Evolutionary conservation across 2,329 filamentous ascomycete genomes (phyloP).

Genomic region (Helminthosporium solani): DNA sequence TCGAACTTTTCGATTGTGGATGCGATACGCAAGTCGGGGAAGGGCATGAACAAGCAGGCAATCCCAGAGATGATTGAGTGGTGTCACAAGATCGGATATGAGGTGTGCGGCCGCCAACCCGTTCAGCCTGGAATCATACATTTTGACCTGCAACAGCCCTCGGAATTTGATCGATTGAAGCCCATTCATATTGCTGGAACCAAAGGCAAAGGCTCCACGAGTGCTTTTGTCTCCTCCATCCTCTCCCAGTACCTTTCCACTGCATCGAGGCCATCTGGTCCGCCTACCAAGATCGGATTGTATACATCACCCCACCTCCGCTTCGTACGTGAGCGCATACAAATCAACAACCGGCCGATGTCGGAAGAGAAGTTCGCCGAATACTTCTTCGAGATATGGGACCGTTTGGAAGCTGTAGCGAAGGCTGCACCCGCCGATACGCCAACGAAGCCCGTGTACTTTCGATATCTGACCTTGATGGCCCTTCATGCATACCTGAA

Average conservation of each 20-base stretch:
- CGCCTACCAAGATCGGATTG: constrained; percentile 64
- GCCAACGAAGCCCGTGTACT: constrained; percentile 80
- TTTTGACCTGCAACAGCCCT: constrained; percentile 49
- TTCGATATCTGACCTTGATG: constrained; percentile 85
- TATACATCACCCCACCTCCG: constrained; percentile 87
- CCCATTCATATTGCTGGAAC: constrained; percentile 86
- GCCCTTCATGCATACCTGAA: constrained; percentile 79
- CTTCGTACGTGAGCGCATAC: constrained; percentile 80
- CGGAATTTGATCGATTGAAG: constrained; percentile 61
- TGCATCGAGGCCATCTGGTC: constrained; percentile 33
- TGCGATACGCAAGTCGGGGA: constrained; percentile 71
- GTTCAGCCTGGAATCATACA: neutral
- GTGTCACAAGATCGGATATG: constrained; percentile 73
- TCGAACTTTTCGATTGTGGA: constrained; percentile 78
- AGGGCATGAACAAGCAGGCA: constrained; percentile 70
- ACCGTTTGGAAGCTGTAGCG: constrained; percentile 58
- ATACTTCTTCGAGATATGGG: constrained; percentile 86
- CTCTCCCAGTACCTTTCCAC: constrained; percentile 61
- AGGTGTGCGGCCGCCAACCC: constrained; percentile 53
- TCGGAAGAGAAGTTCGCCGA: constrained; percentile 67
- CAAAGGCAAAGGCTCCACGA: constrained; percentile 90
- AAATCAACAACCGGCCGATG: constrained; percentile 72
- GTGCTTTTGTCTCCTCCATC: constrained; percentile 78
- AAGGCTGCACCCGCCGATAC: constrained; percentile 52
- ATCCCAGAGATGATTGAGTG: constrained; percentile 81